These are phyloP conservation scores for Neonectria magnoliae DNA, from an alignment of 2,329 filamentous ascomycete species.

Conservation along the genomic window DNA sequence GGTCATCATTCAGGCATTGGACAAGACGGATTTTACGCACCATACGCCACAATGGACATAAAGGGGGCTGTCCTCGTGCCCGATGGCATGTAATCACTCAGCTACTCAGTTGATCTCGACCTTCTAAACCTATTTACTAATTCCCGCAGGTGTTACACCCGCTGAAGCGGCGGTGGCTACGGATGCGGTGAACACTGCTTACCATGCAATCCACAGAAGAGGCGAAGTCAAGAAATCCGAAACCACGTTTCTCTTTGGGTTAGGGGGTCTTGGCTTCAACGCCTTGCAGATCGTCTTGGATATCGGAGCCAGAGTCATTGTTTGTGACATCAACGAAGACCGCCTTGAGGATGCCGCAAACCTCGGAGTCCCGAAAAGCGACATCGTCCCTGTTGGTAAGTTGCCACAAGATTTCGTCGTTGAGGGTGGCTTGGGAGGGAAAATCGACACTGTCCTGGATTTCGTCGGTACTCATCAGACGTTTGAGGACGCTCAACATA, in stretches of 20 bases:
- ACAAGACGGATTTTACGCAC: slow-evolving; percentile 55
- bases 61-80: slow-evolving; percentile 31
- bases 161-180: slow-evolving; percentile 35
- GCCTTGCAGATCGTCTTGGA: slow-evolving; percentile 30
- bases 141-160: slow-evolving; percentile 22
- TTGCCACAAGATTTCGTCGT: slow-evolving; percentile 26
- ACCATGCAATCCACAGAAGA: slow-evolving; percentile 31
- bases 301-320: slow-evolving; percentile 28
- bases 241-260: slow-evolving; percentile 30
- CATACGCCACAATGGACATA: slow-evolving; percentile 48
- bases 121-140: not conserved
- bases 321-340: slow-evolving; percentile 33
- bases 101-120: not conserved
- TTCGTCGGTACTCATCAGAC: slow-evolving; percentile 38
- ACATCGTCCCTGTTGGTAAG: slow-evolving; percentile 28
- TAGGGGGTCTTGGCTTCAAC: slow-evolving; percentile 32
- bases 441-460: slow-evolving; percentile 32
- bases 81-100: not conserved
- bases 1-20: slow-evolving; percentile 56
- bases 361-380: slow-evolving; percentile 15
- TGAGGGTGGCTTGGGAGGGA: slow-evolving; percentile 6
- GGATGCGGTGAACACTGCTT: slow-evolving; percentile 35
- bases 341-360: slow-evolving; percentile 28
- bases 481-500: slow-evolving; percentile 37
- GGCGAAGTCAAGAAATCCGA: slow-evolving; percentile 27